Percentiles rank a stretch among this genome's conserved stretches.
phyloP scores from a whole-genome alignment of 1,284 basidiomycete species.

The Trametes pubescens region DNA sequence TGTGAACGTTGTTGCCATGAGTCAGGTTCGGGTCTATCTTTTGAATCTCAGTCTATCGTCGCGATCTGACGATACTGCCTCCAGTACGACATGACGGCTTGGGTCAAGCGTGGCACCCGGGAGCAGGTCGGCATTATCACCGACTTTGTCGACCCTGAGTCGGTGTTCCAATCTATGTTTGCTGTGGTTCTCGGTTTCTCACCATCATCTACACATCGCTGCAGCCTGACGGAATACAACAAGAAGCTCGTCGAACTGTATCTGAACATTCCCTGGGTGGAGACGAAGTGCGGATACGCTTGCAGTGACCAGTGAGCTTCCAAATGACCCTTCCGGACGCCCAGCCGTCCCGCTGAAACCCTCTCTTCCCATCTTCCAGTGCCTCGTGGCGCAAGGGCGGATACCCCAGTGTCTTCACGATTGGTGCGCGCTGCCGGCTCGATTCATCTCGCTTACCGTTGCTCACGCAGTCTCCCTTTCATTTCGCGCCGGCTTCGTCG shows the following conservation, averaged over 20 bases:
- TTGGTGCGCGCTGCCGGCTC: slow-evolving; percentile 59
- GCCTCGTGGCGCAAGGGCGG: slow-evolving; percentile 89
- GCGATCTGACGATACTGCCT: slow-evolving; percentile 27
- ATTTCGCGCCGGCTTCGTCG: slow-evolving; percentile 17
- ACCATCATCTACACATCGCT: slow-evolving; percentile 28
- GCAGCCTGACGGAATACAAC: slow-evolving; percentile 83
- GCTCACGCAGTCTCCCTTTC: slow-evolving; percentile 26
- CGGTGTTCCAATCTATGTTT: slow-evolving; percentile 27
- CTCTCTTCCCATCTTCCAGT: slow-evolving; percentile 47
- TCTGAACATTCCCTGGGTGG: slow-evolving; percentile 78
- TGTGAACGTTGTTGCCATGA: slow-evolving; percentile 86
- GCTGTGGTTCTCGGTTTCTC: slow-evolving; percentile 11
- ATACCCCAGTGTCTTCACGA: slow-evolving; percentile 85
- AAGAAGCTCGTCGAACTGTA: slow-evolving; percentile 81
- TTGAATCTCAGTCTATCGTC: slow-evolving; percentile 26
- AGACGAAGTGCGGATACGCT: slow-evolving; percentile 92
- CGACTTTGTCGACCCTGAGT: slow-evolving; percentile 84
- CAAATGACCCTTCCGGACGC: slow-evolving; percentile 28
- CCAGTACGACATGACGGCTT: slow-evolving; percentile 96
- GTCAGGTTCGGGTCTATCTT: slow-evolving; percentile 63
- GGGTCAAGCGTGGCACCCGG: slow-evolving; percentile 89
- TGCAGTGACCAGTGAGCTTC: slow-evolving; percentile 86
- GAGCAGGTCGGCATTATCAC: slow-evolving; percentile 92
- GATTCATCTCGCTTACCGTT: slow-evolving; percentile 27
- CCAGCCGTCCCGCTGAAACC: slow-evolving; percentile 35